Evolutionary conservation across 305 asterid species (phyloP).

Genomic region (Plantago coronopus): DNA sequence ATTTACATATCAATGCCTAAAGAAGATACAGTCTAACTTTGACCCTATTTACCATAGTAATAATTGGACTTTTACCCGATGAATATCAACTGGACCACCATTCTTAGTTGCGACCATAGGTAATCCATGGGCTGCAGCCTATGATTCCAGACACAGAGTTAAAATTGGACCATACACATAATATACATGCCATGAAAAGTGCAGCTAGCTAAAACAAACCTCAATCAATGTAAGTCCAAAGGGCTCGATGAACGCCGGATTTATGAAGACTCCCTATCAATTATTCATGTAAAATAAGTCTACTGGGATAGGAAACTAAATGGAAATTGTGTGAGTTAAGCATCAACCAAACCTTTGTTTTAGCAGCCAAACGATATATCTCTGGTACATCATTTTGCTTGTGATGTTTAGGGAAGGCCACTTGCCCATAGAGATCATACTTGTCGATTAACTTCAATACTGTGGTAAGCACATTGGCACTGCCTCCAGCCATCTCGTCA

Average conservation of each 20-base stretch:
- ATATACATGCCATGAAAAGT: neutral
- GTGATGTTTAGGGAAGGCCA: conserved; percentile 92
- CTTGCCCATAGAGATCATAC: conserved; percentile 88
- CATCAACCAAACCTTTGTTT: conserved; percentile 58
- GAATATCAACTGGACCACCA: conserved; percentile 96
- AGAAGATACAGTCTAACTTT: neutral
- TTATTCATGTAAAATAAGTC: conserved; percentile 9
- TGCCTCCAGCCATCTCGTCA: conserved; percentile 79
- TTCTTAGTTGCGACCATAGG: conserved; percentile 93
- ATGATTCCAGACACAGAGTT: conserved; percentile 19
- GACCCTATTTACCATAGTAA: neutral
- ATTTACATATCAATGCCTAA: neutral
- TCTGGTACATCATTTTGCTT: conserved; percentile 87
- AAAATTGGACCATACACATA: conserved; percentile 1
- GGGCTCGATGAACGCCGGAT: conserved; percentile 89
- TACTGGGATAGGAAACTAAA: neutral
- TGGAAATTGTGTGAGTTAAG: conserved; percentile 1
- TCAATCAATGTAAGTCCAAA: conserved; percentile 88
- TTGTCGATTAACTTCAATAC: conserved; percentile 75
- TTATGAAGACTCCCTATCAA: conserved; percentile 84
- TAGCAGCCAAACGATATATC: conserved; percentile 81
- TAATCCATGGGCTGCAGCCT: conserved; percentile 98
- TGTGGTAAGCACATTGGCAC: conserved; percentile 62
- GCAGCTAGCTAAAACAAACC: conserved; percentile 37
- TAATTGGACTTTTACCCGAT: conserved; percentile 43